Percentiles rank a stretch among this genome's conserved stretches.
Evolutionary conservation across 2,329 filamentous ascomycete genomes (phyloP).

Genomic region (Teratosphaeria zuluensis): DNA sequence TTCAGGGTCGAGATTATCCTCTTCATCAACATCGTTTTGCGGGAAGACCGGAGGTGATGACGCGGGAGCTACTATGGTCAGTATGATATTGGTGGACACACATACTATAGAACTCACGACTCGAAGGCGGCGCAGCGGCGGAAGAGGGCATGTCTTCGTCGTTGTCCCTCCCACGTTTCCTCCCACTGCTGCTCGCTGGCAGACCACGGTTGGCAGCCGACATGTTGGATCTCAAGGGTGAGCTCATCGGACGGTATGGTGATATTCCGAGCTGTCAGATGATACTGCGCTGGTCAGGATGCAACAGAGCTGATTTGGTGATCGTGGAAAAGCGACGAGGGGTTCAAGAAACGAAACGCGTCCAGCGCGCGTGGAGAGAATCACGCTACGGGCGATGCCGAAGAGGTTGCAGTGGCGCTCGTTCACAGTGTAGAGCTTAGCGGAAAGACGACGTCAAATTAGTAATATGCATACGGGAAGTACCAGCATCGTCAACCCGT

Average conservation of each 20-base stretch:
- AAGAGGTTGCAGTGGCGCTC: background rate
- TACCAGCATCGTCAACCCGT: no score
- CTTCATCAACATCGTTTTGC: constrained; percentile 52
- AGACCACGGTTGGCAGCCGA: constrained; percentile 73
- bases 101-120: constrained; percentile 41
- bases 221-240: constrained; percentile 71
- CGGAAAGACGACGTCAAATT: no score
- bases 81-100: background rate
- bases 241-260: constrained; percentile 42
- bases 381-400: background rate
- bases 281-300: background rate
- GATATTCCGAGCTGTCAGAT: background rate
- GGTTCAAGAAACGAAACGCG: background rate
- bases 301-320: no score
- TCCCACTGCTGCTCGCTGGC: constrained; percentile 37
- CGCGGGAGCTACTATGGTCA: constrained; percentile 33
- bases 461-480: no score
- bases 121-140: constrained; percentile 49
- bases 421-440: no score
- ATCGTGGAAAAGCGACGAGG: no score
- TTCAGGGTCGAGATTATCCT: constrained; percentile 62
- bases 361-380: background rate
- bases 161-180: constrained; percentile 56
- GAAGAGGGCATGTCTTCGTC: constrained; percentile 53
- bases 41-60: constrained; percentile 58